Evolutionary conservation across 2,329 filamentous ascomycete species (phyloP).

Genomic region (Aspergillus fumigatus): DNA sequence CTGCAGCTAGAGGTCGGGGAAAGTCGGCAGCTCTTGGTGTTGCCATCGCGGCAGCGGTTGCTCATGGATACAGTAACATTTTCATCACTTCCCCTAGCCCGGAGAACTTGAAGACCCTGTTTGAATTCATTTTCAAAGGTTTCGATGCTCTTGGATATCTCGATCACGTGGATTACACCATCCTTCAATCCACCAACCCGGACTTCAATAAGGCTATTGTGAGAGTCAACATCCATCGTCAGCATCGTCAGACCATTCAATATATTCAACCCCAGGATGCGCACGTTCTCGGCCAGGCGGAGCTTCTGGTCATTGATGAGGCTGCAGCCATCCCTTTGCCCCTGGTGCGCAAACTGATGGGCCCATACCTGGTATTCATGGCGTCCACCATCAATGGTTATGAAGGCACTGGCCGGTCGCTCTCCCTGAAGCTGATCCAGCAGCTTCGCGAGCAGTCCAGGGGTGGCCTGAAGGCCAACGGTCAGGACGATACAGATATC

Average conservation of each 20-base stretch:
- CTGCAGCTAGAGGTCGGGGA: conserved; percentile 87
- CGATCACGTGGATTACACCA: conserved; percentile 95
- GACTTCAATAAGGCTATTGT: conserved; percentile 99
- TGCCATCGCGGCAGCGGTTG: conserved; percentile 87
- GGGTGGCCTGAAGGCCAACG: conserved; percentile 52
- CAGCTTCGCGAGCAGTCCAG: conserved; percentile 91
- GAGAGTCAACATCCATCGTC: conserved; percentile 87
- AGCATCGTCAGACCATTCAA: conserved; percentile 96
- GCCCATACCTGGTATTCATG: conserved; percentile 97
- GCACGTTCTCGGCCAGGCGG: conserved; percentile 90
- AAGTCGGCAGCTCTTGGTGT: conserved; percentile 96
- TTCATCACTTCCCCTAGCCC: conserved; percentile 98
- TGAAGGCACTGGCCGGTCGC: conserved; percentile 89
- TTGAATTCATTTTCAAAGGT: conserved; percentile 97
- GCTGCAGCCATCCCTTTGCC: conserved; percentile 94
- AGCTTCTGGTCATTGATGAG: conserved; percentile 94
- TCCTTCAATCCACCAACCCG: conserved; percentile 95
- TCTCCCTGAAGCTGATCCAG: conserved; percentile 95
- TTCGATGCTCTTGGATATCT: conserved; percentile 92
- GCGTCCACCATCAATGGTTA: conserved; percentile 99
- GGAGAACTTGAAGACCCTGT: conserved; percentile 96
- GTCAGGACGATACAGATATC: conserved; percentile 58
- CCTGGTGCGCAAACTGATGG: conserved; percentile 88
- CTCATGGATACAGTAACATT: conserved; percentile 97
- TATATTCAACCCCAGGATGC: conserved; percentile 97